Evolutionary conservation across 495 filamentous ascomycete genomes (phyloP).

Genomic region (Hypoxylon lienhwacheense): DNA sequence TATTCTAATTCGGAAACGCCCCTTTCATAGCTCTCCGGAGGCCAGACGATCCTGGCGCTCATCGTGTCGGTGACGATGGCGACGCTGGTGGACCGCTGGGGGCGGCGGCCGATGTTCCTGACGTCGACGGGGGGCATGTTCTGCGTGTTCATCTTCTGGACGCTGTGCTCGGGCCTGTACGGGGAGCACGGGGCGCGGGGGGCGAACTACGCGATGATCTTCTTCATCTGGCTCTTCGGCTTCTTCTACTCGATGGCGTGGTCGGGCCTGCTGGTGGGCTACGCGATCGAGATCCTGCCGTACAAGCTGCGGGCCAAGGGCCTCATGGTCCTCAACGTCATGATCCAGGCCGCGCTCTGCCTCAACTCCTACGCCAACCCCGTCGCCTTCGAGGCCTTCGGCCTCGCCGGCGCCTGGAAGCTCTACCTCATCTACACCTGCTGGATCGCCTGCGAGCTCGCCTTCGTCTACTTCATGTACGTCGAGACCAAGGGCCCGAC

Average conservation of each 20-base stretch:
- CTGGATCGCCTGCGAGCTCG: constrained; percentile 61
- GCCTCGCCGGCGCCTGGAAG: constrained; percentile 53
- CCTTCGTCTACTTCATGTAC: constrained; percentile 66
- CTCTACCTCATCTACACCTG: constrained; percentile 66
- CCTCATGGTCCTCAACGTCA: constrained; percentile 56
- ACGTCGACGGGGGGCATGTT: constrained; percentile 62
- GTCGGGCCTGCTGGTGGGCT: constrained; percentile 66
- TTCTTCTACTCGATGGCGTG: constrained; percentile 62
- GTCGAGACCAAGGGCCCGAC: constrained; percentile 66
- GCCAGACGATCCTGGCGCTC: constrained; percentile 54
- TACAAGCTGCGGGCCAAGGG: constrained; percentile 68
- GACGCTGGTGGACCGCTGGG: constrained; percentile 62
- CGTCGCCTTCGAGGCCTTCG: constrained; percentile 57
- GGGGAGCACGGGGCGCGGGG: constrained; percentile 44
- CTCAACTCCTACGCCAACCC: constrained; percentile 64
- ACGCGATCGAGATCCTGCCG: constrained; percentile 70
- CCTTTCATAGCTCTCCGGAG: constrained; percentile 50
- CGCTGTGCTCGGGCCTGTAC: constrained; percentile 45
- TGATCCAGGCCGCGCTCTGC: constrained; percentile 53
- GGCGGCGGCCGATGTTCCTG: constrained; percentile 62
- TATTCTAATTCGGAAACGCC: too few species aligned
- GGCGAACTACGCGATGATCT: constrained; percentile 54
- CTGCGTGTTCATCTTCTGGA: constrained; percentile 61
- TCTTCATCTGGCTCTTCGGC: constrained; percentile 59
- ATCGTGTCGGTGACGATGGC: constrained; percentile 58